A percentile compares a stretch with the other conserved stretches of the same genome.
Evolutionary conservation across 2,329 filamentous ascomycete genomes (phyloP).

Genomic region (Biscogniauxia sp.): DNA sequence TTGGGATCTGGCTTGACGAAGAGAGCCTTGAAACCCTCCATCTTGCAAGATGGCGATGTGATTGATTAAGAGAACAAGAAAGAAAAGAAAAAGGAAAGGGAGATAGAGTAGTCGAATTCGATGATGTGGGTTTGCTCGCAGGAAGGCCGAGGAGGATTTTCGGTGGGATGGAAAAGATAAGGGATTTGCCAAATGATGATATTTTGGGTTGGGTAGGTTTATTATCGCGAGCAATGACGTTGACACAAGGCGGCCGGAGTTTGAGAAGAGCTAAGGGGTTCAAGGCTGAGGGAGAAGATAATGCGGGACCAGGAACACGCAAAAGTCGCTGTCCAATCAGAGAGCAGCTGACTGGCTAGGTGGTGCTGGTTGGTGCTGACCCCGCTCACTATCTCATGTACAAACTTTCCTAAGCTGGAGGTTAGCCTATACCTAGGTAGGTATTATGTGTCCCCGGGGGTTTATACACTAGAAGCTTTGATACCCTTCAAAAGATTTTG

Average conservation of each 20-base stretch:
- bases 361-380: too few relatives aligned
- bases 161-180: too few relatives aligned
- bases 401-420: too few relatives aligned
- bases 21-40: slow-evolving; percentile 84
- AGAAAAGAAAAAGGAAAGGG: too few relatives aligned
- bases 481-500: too few relatives aligned
- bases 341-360: background rate
- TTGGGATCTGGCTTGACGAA: slow-evolving; percentile 93
- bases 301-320: background rate
- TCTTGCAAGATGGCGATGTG: slow-evolving; percentile 39
- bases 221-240: background rate
- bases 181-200: background rate
- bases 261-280: background rate
- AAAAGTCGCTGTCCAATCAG: background rate
- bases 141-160: background rate
- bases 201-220: background rate
- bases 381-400: too few relatives aligned
- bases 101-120: background rate
- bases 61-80: background rate
- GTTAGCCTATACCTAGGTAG: too few relatives aligned
- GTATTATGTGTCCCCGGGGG: too few relatives aligned
- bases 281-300: background rate
- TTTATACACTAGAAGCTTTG: too few relatives aligned
- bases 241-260: background rate
- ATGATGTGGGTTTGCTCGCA: background rate